Evolutionary conservation across 164 flowering plant species (phyloP).

Genomic region (Cinnamomum chago): DNA sequence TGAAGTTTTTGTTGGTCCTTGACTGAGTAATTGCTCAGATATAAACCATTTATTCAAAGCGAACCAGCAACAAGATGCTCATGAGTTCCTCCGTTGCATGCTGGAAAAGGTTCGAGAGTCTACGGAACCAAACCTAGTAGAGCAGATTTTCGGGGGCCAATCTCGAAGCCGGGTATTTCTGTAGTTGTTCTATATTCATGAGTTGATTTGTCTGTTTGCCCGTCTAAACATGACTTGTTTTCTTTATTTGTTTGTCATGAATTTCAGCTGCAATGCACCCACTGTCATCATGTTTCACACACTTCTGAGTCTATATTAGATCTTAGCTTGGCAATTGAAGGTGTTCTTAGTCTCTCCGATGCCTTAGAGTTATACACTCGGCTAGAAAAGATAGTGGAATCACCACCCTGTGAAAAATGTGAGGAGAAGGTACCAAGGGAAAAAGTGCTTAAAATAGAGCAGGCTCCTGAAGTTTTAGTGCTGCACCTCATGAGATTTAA

Average conservation of each 20-base stretch:
- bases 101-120: constrained; percentile 60
- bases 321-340: constrained; percentile 85
- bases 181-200: not conserved
- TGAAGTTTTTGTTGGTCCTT: constrained; percentile 25
- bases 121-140: constrained; percentile 45
- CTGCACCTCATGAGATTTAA: constrained; percentile 93
- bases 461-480: constrained; percentile 58
- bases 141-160: constrained; percentile 76
- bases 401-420: constrained; percentile 68
- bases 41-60: constrained; percentile 50
- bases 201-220: not conserved
- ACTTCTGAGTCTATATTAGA: constrained; percentile 68
- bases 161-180: constrained; percentile 66
- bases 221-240: not conserved
- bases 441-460: constrained; percentile 68
- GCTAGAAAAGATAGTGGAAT: constrained; percentile 66
- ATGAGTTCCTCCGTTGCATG: constrained; percentile 82
- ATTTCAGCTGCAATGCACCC: constrained; percentile 75
- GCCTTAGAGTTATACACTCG: constrained; percentile 80
- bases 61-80: constrained; percentile 93
- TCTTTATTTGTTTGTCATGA: constrained; percentile 13
- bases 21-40: constrained; percentile 40
- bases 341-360: constrained; percentile 44
- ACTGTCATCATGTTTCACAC: constrained; percentile 65
- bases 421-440: constrained; percentile 56